Evolutionary conservation across 805 yeast species (phyloP), one percentile per base, ranked within the genome.

Genomic region (Debaryomyces tyrocola): DNA sequence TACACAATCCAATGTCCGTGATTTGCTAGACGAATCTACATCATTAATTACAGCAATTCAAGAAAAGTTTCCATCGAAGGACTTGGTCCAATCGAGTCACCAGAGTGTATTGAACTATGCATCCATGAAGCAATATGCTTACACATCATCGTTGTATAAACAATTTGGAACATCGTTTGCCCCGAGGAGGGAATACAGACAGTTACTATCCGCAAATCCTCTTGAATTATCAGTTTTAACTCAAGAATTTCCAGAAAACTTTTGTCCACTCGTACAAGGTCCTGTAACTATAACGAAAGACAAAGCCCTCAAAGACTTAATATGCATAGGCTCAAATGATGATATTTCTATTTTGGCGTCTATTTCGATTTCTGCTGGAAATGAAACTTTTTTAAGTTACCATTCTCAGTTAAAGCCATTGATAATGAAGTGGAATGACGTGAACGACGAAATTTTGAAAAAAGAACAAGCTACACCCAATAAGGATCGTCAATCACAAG

Each of bases 331-430:
- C 20, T 40, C 53, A 7, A 56, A 53, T 43, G 47, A 46, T 2
- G 27, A 43, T 7, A 43, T 55, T 7, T 43, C 61, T 1, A 20
- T 60, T 4, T 39, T 66, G 10, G 56, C 54, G 2, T 37, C 59
- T 2, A 40, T 57, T 2, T 43, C 46, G 18, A 33, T 40, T 2
- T 46, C 42, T 27, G 15, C 38, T 3, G 34, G 41, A 3, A 41
- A 40, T 20, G 52, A 45, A 7, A 41, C 51, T 1, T 29, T 40
- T 4, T 11, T 58, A 7, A 41, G 47, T 1, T 63, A 58, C 40
- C 50, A 44, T 21, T 57, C 57, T n/a, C 73, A 68, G 46, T 46
- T 63, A 15, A 49, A 46, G 17, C 69, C 73, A 2, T 49, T 66
- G 24, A 37, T 64, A 2, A 66, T 66, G 70, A 47, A 44, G 24